Evolutionary conservation across 495 filamentous ascomycete species (phyloP).

Genomic region (Trichoderma virens): DNA sequence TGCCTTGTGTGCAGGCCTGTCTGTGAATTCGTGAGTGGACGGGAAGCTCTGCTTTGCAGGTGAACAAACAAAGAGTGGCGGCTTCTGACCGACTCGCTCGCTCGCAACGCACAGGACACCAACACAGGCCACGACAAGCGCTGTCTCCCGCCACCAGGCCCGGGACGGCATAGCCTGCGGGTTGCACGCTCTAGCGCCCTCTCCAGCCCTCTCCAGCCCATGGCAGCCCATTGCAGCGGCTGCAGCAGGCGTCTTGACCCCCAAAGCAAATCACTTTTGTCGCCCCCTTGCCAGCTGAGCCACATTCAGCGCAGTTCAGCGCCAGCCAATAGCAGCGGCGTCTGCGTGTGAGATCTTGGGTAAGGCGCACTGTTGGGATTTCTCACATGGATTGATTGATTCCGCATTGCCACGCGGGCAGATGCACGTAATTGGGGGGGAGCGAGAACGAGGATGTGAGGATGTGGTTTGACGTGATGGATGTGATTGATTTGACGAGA

Average conservation of each 20-base stretch:
- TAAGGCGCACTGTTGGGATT: not conserved
- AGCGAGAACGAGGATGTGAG: too few relatives aligned
- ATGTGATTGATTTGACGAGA: too few relatives aligned
- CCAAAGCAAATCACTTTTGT: too few relatives aligned
- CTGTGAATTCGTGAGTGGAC: too few relatives aligned
- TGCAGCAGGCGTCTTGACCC: too few relatives aligned
- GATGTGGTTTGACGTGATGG: too few relatives aligned
- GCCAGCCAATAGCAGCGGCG: not conserved
- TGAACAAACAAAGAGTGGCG: slow-evolving; percentile 1
- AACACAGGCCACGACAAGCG: too few relatives aligned
- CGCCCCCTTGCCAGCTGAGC: not conserved
- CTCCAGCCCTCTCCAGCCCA: not conserved
- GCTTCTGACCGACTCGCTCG: not conserved
- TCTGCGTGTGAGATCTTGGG: not conserved
- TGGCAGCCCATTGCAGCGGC: too few relatives aligned
- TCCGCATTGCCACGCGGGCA: not conserved
- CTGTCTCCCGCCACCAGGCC: not conserved
- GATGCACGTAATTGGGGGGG: too few relatives aligned
- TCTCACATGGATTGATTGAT: too few relatives aligned
- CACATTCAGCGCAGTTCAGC: not conserved
- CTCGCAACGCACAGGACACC: not conserved
- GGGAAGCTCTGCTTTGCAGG: too few relatives aligned
- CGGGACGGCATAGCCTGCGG: not conserved
- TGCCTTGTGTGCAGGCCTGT: too few relatives aligned
- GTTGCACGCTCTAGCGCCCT: not conserved